Base-by-base conservation (phyloP, 495 filamentous ascomycete species). In the Amphirosellinia nigrospora region DNA sequence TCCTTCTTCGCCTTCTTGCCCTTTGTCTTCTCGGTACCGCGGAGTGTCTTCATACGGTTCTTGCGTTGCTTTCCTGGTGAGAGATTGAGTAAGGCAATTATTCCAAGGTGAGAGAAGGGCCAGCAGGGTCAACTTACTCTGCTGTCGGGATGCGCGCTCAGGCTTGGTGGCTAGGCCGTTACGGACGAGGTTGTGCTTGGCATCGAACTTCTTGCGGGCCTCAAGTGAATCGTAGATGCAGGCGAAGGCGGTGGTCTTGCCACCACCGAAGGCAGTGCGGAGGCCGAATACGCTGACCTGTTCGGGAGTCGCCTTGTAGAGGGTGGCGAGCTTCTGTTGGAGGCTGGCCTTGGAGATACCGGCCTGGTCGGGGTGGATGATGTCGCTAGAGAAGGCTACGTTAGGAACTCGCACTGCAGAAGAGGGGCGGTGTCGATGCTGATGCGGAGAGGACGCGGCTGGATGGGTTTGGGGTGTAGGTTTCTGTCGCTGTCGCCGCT, bases 151-250 rank as follows among this genome's bases (percentile, higher is more conserved):
- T 73, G 96, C 87, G 86, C 93, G 93, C 91, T 99, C 96, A 81
- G 94, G 87, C 93, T 98, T 98, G 78, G 80, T 84, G 72, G 93
- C 94, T 71, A 91, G 87, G 77, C 96, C 96, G 81, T 96, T 91
- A 77, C 96, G 90, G 83, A 98, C 90, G 70, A 97, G 89, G 82
- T 96, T 90, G 91, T 97, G 98, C 85, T 92, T 92, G 76, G 96
- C 96, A 91, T 99, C 96, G 84, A 98, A 99, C 86, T 98, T 97
- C 92, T 98, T 98, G 89, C 98, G 89, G 76, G 93, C 93, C 88
- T 98, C 96, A 74, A 88, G 85, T 75, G 92, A 95, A 82, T 99
- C 96, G 89, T 99, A 99, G 86, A 99, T 89, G 74, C 98, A 91
- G 71, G 94, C 96, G 84, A 99, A 99, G 76, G 96, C 96, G 69